Percentiles rank a stretch among this genome's conserved stretches.
Conservation (phyloP, 257 asterid genomes). For the Fraxinus quadrangulata region DNA sequence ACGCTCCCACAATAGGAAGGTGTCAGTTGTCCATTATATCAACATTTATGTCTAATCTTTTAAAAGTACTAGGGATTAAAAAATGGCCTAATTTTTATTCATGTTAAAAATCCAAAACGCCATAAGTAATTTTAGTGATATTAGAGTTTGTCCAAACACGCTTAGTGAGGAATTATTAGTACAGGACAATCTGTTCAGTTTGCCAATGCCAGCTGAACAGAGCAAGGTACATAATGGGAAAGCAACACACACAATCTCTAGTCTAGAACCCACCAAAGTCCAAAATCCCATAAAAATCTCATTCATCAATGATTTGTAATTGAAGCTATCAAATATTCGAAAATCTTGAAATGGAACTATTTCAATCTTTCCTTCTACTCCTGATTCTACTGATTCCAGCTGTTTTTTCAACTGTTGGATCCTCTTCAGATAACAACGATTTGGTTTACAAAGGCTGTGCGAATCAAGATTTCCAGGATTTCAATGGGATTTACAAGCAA, state of each 20-base stretch:
- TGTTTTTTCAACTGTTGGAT: conserved; percentile 21
- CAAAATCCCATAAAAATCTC: neutral
- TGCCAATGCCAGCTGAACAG: conserved; percentile 21
- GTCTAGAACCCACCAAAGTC: conserved; percentile 21
- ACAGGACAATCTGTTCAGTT: conserved; percentile 6
- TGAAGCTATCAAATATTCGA: neutral
- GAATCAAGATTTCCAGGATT: conserved; percentile 57
- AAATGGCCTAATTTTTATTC: too few species aligned
- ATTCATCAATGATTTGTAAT: conserved; percentile 7
- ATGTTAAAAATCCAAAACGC: too few species aligned
- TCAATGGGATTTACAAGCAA: conserved; percentile 43
- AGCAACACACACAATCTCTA: neutral
- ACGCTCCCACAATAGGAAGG: too few species aligned
- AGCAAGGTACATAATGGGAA: neutral
- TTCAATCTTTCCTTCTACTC: conserved; percentile 32
- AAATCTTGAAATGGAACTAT: conserved; percentile 45
- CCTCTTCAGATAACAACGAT: conserved; percentile 50
- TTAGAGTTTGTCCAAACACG: neutral
- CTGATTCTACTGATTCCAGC: conserved; percentile 22
- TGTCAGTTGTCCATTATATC: too few species aligned
- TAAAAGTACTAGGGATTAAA: too few species aligned
- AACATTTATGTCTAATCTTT: too few species aligned
- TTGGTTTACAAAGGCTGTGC: conserved; percentile 89
- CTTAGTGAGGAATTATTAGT: neutral
- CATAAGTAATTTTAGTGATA: neutral